Evolutionary conservation across 176 grass and related monocot species (phyloP).

Genomic region (Alopecurus myosuroides): DNA sequence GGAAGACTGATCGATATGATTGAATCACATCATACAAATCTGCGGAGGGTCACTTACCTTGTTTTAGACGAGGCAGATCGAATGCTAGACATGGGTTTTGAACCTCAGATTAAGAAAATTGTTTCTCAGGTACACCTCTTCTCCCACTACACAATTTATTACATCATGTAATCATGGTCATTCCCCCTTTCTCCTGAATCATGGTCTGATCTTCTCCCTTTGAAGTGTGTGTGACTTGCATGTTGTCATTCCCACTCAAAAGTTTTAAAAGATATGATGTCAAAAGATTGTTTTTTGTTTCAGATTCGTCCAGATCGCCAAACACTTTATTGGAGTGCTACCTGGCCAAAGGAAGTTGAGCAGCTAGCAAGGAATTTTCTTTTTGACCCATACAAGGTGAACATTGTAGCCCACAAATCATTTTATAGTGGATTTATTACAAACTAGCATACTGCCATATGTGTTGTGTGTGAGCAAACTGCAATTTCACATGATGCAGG

Average conservation of each 20-base stretch:
- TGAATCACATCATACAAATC: conserved; percentile 95
- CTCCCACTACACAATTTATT: background rate
- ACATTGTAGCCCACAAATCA: background rate
- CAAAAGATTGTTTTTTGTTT: conserved; percentile 26
- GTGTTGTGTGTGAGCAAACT: conserved; percentile 23
- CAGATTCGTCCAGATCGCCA: conserved; percentile 98
- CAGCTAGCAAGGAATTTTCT: conserved; percentile 87
- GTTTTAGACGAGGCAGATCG: conserved; percentile 97
- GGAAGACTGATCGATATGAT: conserved; percentile 99
- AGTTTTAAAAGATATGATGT: background rate
- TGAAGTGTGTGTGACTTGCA: background rate
- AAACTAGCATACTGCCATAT: conserved; percentile 5
- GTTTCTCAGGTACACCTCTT: conserved; percentile 68
- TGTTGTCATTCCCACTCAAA: background rate
- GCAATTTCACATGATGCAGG: conserved; percentile 35
- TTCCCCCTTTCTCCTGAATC: background rate
- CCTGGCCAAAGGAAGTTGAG: conserved; percentile 99
- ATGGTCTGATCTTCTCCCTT: background rate
- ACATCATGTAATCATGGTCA: too few relatives aligned
- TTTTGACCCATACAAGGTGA: conserved; percentile 92
- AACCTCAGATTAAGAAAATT: conserved; percentile 98
- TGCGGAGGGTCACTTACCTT: conserved; percentile 92
- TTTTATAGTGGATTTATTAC: conserved; percentile 10
- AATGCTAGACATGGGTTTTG: conserved; percentile 99
- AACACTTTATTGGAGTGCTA: conserved; percentile 98